Percentiles rank a stretch among this genome's conserved stretches.
These are phyloP conservation scores for Pseudocohnilembus persalinus DNA, from an alignment of 169 alveolate species.

Conservation along the genomic window DNA sequence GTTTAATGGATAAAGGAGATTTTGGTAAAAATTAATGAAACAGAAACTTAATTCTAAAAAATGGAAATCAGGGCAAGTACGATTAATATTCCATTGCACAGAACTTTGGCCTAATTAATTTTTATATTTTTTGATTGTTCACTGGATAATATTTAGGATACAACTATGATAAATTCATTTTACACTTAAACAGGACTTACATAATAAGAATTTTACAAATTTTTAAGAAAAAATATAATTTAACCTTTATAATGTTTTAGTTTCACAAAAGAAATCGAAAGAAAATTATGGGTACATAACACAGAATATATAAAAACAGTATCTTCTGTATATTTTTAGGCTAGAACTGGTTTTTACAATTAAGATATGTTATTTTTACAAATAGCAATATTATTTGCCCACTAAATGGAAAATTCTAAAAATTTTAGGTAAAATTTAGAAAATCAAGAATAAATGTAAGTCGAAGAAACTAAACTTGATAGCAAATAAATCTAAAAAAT, in stretches of 20 bases:
- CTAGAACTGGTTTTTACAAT: not conserved
- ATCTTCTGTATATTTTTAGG: not conserved
- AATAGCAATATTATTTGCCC: not conserved
- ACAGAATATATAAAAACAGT: no score
- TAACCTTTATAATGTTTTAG: not conserved
- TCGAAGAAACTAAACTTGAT: not conserved
- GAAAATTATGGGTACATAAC: not conserved
- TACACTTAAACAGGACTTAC: not conserved
- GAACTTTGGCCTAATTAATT: not conserved
- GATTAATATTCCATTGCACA: not conserved
- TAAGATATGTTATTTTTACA: not conserved
- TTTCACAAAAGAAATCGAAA: not conserved
- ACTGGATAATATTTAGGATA: not conserved
- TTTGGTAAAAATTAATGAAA: no score
- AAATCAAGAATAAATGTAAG: not conserved
- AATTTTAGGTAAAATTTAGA: no score
- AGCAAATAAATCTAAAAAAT: no score
- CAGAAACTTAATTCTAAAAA: no score
- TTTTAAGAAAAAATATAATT: no score
- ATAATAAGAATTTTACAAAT: not conserved
- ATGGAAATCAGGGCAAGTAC: no score
- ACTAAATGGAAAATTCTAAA: no score
- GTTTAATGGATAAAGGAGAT: no score
- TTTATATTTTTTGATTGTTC: no score
- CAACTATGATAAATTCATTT: not conserved